These are phyloP conservation scores for Picea mariana DNA, from an alignment of 83 land plant species.

Conservation along the genomic window DNA sequence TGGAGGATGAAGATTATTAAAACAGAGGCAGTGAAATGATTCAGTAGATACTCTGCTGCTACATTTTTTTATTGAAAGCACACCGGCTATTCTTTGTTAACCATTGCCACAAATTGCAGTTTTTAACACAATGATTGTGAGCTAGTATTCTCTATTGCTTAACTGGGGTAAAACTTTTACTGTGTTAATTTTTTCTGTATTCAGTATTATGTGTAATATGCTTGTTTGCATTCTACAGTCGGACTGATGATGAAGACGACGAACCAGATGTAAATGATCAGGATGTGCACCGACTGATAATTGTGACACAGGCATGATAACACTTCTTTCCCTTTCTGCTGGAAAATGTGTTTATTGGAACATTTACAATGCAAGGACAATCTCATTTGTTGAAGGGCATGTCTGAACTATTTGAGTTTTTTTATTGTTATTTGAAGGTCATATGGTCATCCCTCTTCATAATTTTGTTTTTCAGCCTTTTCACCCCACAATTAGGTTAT, in stretches of 20 bases:
- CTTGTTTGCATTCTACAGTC: slow-evolving; percentile 17
- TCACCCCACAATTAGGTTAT: too few species aligned
- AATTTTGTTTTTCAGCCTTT: too few species aligned
- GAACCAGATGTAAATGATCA: slow-evolving; percentile 61
- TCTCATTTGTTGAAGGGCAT: not conserved
- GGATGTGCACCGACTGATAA: slow-evolving; percentile 63
- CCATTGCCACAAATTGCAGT: not conserved
- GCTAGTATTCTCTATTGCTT: not conserved
- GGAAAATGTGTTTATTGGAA: not conserved
- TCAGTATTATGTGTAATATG: not conserved
- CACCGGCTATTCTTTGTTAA: not conserved
- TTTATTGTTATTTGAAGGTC: too few species aligned
- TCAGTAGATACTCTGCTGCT: not conserved
- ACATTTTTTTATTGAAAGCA: too few species aligned
- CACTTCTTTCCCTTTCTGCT: not conserved
- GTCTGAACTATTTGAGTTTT: not conserved
- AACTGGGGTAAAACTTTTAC: not conserved
- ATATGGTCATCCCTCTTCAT: too few species aligned
- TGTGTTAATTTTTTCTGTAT: not conserved
- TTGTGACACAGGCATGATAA: slow-evolving; percentile 84
- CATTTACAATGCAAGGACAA: not conserved
- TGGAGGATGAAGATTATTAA: too few species aligned
- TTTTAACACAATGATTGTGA: not conserved
- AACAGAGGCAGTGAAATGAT: not conserved
- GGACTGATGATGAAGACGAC: slow-evolving; percentile 73